phyloP scores from a whole-genome alignment of 768 basidiomycete species.

The Brasilioporus rufonigricans region DNA sequence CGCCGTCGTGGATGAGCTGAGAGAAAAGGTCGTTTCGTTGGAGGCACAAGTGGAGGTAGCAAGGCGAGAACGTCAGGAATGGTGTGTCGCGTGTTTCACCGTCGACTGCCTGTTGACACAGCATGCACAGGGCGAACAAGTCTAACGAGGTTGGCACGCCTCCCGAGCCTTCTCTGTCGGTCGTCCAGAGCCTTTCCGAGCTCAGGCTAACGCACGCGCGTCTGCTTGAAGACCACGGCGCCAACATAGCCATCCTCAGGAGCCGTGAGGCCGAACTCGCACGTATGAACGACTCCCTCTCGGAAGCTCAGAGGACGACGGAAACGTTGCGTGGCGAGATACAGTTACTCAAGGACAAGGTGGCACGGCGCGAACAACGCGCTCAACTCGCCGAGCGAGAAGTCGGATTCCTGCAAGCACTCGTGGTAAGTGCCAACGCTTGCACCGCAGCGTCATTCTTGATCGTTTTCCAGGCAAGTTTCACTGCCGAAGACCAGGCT shows the following conservation, averaged over 20 bases:
- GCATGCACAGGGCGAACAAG: constrained; percentile 36
- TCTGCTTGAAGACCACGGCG: constrained; percentile 67
- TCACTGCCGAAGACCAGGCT: constrained; percentile 52
- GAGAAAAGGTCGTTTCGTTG: constrained; percentile 52
- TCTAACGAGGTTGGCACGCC: constrained; percentile 35
- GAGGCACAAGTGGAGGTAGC: constrained; percentile 68
- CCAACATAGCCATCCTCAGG: constrained; percentile 50
- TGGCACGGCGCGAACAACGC: constrained; percentile 37
- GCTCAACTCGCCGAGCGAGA: constrained; percentile 54
- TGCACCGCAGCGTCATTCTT: not conserved
- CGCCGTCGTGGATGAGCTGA: constrained; percentile 47
- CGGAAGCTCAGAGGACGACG: constrained; percentile 36
- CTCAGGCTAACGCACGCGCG: constrained; percentile 62
- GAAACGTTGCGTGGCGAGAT: constrained; percentile 37
- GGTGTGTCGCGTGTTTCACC: constrained; percentile 36
- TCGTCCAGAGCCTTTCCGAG: constrained; percentile 55
- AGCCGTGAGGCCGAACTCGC: constrained; percentile 52
- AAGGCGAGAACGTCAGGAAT: constrained; percentile 53
- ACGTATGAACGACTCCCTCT: constrained; percentile 36
- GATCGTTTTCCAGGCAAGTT: constrained; percentile 50
- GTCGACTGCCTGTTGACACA: constrained; percentile 1
- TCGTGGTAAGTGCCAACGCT: constrained; percentile 50
- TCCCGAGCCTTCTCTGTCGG: constrained; percentile 48
- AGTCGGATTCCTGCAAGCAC: constrained; percentile 60
- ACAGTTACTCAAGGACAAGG: constrained; percentile 38